A percentile compares a stretch with the other conserved stretches of the same genome.
Evolutionary conservation across 306 rosid species (phyloP).

Genomic region (Senna tora): DNA sequence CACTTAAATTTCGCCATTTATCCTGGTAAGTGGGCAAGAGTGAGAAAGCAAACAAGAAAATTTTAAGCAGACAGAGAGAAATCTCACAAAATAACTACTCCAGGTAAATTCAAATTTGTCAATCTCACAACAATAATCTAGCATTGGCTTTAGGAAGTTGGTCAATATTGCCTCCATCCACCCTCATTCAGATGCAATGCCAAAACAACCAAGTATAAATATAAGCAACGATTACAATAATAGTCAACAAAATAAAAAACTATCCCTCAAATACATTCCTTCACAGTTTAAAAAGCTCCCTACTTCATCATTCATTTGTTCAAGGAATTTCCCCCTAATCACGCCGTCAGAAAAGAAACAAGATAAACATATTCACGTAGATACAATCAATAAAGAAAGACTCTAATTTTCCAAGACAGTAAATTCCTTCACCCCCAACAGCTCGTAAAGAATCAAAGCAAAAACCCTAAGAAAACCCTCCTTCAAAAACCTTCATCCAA

Average conservation of each 20-base stretch:
- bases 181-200: not conserved
- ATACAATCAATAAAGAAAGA: not conserved
- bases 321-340: not conserved
- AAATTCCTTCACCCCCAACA: slow-evolving; percentile 11
- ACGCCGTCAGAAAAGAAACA: not conserved
- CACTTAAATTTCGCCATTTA: slow-evolving; percentile 86
- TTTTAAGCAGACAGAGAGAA: not conserved
- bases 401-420: not conserved
- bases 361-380: not conserved
- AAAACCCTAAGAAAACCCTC: slow-evolving; percentile 31
- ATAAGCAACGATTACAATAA: not conserved
- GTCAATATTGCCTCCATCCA: no score
- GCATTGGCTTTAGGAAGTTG: not conserved
- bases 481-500: not conserved
- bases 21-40: slow-evolving; percentile 53
- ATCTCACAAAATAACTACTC: not conserved
- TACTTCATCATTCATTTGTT: not conserved
- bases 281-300: not conserved
- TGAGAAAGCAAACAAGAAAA: slow-evolving; percentile 21
- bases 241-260: not conserved
- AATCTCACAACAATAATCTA: not conserved
- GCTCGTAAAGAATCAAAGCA: not conserved
- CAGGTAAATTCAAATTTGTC: not conserved
- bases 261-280: not conserved
- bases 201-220: not conserved